Evolutionary conservation across 352 stramenopile genomes (phyloP).

Genomic region (Globisporangium recalcitrans): DNA sequence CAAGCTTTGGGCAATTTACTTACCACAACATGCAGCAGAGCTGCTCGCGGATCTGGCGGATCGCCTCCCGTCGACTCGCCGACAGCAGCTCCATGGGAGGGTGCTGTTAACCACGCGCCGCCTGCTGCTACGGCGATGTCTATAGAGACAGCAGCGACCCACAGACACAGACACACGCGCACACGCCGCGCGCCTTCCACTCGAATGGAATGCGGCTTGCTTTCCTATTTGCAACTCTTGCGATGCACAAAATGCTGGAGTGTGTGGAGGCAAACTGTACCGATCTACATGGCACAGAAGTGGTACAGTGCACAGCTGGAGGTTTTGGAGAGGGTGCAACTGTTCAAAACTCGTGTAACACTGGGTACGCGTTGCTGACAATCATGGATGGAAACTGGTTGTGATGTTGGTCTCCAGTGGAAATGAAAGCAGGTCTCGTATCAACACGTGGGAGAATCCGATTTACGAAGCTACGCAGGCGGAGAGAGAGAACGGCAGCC

Average conservation of each 20-base stretch:
- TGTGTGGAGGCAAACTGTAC: background rate
- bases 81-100: conserved; percentile 55
- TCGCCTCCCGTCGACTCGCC: conserved; percentile 37
- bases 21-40: conserved; percentile 76
- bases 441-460: too few relatives aligned
- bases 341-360: background rate
- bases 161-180: background rate
- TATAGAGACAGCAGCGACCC: background rate
- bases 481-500: background rate
- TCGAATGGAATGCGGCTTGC: background rate
- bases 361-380: background rate
- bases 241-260: background rate
- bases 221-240: conserved; percentile 2
- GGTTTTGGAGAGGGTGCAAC: background rate
- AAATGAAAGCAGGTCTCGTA: too few relatives aligned
- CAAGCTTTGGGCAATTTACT: conserved; percentile 8
- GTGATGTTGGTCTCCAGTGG: too few relatives aligned
- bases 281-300: background rate
- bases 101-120: background rate
- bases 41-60: conserved; percentile 79
- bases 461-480: too few relatives aligned
- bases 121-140: background rate
- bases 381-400: background rate
- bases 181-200: background rate
- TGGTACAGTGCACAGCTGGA: background rate